Base-by-base conservation (phyloP, 768 basidiomycete species). In the Dendrothele bispora region DNA sequence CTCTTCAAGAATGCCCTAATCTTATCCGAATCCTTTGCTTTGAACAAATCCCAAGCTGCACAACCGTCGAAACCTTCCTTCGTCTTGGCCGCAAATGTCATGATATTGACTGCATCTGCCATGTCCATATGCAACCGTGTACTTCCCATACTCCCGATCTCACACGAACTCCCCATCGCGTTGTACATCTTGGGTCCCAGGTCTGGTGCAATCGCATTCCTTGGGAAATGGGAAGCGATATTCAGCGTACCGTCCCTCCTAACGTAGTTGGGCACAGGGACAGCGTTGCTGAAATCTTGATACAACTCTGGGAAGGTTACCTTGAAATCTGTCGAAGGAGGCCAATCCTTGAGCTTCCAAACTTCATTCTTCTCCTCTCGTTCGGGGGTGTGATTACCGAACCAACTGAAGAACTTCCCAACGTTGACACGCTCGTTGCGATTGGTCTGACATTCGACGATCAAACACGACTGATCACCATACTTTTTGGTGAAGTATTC, bases 171-270 rank as follows among this genome's bases (percentile, higher is more conserved):
- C 8, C 84, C 83, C 70, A 91, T 83, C 0, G 93, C 90, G 54
- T 91, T 94, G 67, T 97, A 97, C 90, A 95, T 88, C 69, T 95
- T 97, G 1, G 94, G 94, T 3, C 92, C 84, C 11, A 93, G 75
- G 61, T 93, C 93, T 15, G 91, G 91, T 24, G 79, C 82, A 45
- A 92, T 67, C 0, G 84, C 81, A 55, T 91, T 91, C 11, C 71
- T 67, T 1, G 92, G 92, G 61, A 93, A 93, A 68, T 97, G 92
- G 1, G 92, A 87, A 5, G 90, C 87, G 25, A 98, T 76, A 54
- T 98, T 98, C 45, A 86, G 72, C 2, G 84, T 83, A 4, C 95
- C 95, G 59, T 98, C 93, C 27, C 89, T 82, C 42, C 93, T 75
- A n/a, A 92, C 90, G 63, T 89, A 94, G 61, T 86, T 86, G 2